Conservation (phyloP, 2,329 filamentous ascomycete species). For the Pseudogymnoascus sp. region DNA sequence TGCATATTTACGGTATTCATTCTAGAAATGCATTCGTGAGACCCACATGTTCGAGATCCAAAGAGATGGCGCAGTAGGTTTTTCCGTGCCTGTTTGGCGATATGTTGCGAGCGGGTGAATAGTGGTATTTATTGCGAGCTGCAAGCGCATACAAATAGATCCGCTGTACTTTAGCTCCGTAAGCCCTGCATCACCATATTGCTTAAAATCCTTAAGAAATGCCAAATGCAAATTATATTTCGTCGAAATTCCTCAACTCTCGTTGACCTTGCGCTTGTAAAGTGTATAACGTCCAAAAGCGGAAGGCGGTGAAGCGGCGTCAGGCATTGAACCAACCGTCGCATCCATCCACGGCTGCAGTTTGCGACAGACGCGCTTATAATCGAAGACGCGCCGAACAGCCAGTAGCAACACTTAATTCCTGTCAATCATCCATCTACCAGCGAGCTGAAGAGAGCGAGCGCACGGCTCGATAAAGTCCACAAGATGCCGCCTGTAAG, state of each 20-base stretch:
- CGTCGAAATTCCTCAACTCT: neutral
- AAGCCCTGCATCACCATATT: neutral
- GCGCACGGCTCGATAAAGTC: neutral
- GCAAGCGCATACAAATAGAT: neutral
- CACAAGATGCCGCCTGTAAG: slow-evolving; percentile 10
- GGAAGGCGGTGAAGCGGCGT: neutral
- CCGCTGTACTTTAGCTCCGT: neutral
- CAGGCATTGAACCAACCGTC: neutral
- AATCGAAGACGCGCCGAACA: slow-evolving; percentile 2
- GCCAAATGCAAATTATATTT: neutral
- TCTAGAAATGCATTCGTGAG: neutral
- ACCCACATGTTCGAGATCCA: neutral
- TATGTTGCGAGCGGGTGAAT: neutral
- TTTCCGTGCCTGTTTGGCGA: neutral
- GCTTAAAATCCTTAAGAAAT: neutral
- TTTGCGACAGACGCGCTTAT: slow-evolving; percentile 7
- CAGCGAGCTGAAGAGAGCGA: neutral
- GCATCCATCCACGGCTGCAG: neutral
- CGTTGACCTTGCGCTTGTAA: neutral
- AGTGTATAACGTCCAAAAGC: neutral
- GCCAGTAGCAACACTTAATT: slow-evolving; percentile 1
- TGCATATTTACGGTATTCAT: slow-evolving; percentile 5
- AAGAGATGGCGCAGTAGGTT: neutral
- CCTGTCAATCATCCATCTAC: slow-evolving; percentile 6
- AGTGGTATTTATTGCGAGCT: neutral